Evolutionary conservation across 2,329 filamentous ascomycete species (phyloP).

Genomic region (Ophiostoma ips): DNA sequence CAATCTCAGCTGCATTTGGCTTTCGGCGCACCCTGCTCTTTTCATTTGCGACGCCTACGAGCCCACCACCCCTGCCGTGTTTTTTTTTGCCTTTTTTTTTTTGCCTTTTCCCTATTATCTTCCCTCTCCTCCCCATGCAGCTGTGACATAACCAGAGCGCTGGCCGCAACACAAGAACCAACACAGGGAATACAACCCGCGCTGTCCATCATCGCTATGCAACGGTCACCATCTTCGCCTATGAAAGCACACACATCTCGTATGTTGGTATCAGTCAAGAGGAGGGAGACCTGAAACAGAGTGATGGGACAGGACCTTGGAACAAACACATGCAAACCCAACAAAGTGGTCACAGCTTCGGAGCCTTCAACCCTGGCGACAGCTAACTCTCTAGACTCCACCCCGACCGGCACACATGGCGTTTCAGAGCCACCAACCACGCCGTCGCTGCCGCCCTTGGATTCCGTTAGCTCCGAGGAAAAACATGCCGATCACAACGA

Average conservation of each 20-base stretch:
- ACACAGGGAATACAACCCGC: background rate
- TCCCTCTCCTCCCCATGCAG: background rate
- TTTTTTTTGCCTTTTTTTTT: no score
- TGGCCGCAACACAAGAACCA: background rate
- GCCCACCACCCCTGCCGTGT: no score
- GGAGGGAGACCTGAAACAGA: background rate
- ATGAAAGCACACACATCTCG: conserved; percentile 39
- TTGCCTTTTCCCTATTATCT: no score
- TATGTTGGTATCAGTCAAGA: background rate
- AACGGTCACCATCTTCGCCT: conserved; percentile 48
- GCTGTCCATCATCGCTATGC: conserved; percentile 45
- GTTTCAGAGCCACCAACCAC: conserved; percentile 35
- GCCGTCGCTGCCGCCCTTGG: background rate
- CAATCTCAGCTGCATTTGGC: no score
- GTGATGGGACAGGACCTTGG: background rate
- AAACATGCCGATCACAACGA: conserved; percentile 26
- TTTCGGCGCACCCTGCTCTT: no score
- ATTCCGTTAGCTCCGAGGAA: conserved; percentile 27
- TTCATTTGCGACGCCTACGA: no score
- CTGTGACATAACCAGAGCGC: background rate
- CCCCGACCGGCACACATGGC: conserved; percentile 35
- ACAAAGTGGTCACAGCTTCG: background rate
- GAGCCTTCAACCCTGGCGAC: background rate
- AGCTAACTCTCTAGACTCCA: conserved; percentile 27
- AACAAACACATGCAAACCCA: background rate